Percentiles rank a stretch among this genome's conserved stretches.
phyloP scores from a whole-genome alignment of 2,329 filamentous ascomycete species.

The Pseudogymnoascus sp. region DNA sequence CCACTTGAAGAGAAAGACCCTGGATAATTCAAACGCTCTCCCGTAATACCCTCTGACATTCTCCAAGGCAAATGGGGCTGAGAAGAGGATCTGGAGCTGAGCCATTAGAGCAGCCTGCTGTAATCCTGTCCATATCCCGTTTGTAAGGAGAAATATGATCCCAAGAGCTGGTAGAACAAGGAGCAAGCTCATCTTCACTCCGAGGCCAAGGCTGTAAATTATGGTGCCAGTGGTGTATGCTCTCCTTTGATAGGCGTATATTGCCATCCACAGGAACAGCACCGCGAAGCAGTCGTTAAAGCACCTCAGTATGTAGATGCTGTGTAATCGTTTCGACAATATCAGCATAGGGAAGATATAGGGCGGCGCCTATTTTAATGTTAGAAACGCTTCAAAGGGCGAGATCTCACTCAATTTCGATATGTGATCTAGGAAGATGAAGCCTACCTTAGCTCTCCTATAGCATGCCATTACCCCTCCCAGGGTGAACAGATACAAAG shows the following conservation, averaged over 20 bases:
- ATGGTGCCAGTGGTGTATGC: conserved; percentile 66
- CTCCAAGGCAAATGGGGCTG: conserved; percentile 57
- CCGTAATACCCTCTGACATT: conserved; percentile 66
- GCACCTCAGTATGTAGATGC: conserved; percentile 81
- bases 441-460: conserved; percentile 54
- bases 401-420: conserved; percentile 9
- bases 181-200: conserved; percentile 91
- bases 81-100: conserved; percentile 65
- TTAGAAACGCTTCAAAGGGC: background rate
- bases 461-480: conserved; percentile 78
- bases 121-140: conserved; percentile 57
- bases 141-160: conserved; percentile 63
- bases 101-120: conserved; percentile 62
- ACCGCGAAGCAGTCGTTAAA: conserved; percentile 95
- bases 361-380: conserved; percentile 55
- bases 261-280: conserved; percentile 73
- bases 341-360: conserved; percentile 82
- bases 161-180: conserved; percentile 75
- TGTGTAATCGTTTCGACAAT: conserved; percentile 86
- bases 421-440: background rate
- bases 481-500: conserved; percentile 69
- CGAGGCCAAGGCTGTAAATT: conserved; percentile 69
- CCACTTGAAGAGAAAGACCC: conserved; percentile 94
- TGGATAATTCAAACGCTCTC: conserved; percentile 81
- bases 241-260: conserved; percentile 67